Conservation (phyloP, 73 alveolate species). For the Uronychia setigera region DNA sequence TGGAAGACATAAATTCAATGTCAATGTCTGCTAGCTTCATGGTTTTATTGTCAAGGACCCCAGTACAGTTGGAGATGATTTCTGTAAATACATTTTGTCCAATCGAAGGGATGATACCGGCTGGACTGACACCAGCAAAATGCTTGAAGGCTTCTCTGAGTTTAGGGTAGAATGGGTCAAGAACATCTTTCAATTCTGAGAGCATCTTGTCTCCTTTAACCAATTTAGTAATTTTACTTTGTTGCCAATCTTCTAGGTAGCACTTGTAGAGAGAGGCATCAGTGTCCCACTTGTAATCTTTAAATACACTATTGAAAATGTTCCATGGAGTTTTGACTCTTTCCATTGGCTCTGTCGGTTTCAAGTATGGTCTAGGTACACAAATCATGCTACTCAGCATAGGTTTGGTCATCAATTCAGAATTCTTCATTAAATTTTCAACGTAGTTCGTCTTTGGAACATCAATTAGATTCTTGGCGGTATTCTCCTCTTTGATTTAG, state of each 20-base stretch:
- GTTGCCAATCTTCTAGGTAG: slow-evolving; percentile 57
- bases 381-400: slow-evolving; percentile 5
- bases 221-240: slow-evolving; percentile 50
- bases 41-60: slow-evolving; percentile 29
- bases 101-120: slow-evolving; percentile 46
- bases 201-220: slow-evolving; percentile 49
- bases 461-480: slow-evolving; percentile 1
- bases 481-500: slow-evolving; percentile 4
- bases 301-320: slow-evolving; percentile 51
- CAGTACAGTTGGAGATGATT: neutral
- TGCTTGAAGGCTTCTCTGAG: slow-evolving; percentile 58
- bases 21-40: slow-evolving; percentile 54
- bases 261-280: slow-evolving; percentile 49
- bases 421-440: slow-evolving; percentile 45
- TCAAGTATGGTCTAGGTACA: slow-evolving; percentile 58
- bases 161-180: slow-evolving; percentile 41
- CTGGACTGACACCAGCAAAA: slow-evolving; percentile 53
- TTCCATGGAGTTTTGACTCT: slow-evolving; percentile 71
- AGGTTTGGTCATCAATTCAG: neutral
- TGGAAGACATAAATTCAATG: slow-evolving; percentile 56
- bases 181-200: slow-evolving; percentile 40
- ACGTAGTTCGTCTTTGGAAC: slow-evolving; percentile 59
- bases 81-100: slow-evolving; percentile 56
- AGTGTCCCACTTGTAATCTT: slow-evolving; percentile 55
- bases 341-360: slow-evolving; percentile 1